Conservation (phyloP, 2,329 filamentous ascomycete genomes). For the Ophiostoma ips region DNA sequence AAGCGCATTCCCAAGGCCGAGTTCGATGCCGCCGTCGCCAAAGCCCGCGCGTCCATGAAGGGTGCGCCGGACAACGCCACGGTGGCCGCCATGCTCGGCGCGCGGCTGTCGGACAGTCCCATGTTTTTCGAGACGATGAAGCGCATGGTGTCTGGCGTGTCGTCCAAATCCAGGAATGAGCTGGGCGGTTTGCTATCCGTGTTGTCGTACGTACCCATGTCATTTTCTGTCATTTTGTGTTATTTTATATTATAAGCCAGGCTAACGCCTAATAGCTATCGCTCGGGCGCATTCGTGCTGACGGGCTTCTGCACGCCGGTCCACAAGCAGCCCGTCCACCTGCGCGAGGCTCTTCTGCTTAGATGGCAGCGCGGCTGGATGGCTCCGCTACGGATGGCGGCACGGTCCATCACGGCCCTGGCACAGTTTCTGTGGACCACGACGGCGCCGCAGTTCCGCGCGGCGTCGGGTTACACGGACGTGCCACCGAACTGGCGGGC, state of each 20-base stretch:
- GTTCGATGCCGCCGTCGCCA: constrained; percentile 32
- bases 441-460: constrained; percentile 38
- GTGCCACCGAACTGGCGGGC: constrained; percentile 37
- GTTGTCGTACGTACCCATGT: constrained; percentile 25
- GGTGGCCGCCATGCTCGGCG: constrained; percentile 38
- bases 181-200: constrained; percentile 27
- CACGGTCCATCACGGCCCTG: constrained; percentile 40
- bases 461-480: constrained; percentile 43
- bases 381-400: constrained; percentile 37
- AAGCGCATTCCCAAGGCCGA: constrained; percentile 34
- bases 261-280: constrained; percentile 19
- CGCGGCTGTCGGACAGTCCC: constrained; percentile 36
- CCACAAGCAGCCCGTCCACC: constrained; percentile 42
- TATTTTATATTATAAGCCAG: neutral
- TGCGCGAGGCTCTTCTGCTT: constrained; percentile 48
- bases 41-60: constrained; percentile 22
- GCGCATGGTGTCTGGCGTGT: constrained; percentile 25
- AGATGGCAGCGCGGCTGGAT: constrained; percentile 48
- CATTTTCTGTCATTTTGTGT: neutral
- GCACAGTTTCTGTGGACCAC: constrained; percentile 41
- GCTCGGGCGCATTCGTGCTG: constrained; percentile 45
- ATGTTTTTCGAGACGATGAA: constrained; percentile 37
- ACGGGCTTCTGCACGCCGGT: constrained; percentile 54
- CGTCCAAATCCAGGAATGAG: constrained; percentile 20
- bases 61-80: constrained; percentile 25